Conservation (phyloP, 345 rosid genomes). For the Salix brachista region DNA sequence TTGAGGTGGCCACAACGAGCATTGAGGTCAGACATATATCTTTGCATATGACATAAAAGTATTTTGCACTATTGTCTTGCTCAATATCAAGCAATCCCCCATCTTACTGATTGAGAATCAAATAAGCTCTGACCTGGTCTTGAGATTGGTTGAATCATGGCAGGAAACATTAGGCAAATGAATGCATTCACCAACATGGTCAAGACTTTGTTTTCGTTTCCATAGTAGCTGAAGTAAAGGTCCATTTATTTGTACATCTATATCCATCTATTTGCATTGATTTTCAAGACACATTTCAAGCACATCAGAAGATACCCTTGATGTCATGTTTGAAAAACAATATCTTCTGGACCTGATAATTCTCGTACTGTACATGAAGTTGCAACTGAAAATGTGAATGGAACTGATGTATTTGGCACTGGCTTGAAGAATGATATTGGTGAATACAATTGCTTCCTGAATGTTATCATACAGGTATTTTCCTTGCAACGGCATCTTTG, state of each 20-base stretch:
- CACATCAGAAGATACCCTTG: conserved; percentile 37
- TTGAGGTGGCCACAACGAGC: not conserved
- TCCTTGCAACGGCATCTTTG: not conserved
- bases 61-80: not conserved
- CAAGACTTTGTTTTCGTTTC: not conserved
- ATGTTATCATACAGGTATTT: conserved; percentile 91
- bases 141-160: not conserved
- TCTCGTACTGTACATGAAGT: conserved; percentile 32
- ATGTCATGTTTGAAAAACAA: conserved; percentile 32
- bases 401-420: conserved; percentile 55
- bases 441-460: conserved; percentile 94
- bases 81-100: not conserved
- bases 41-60: not conserved
- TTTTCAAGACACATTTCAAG: conserved; percentile 59
- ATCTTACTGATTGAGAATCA: not conserved
- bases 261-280: conserved; percentile 24
- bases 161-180: not conserved
- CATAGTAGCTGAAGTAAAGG: not conserved
- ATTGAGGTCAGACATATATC: not conserved
- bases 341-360: conserved; percentile 29
- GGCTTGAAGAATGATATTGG: conserved; percentile 95
- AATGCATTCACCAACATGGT: not conserved
- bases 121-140: not conserved
- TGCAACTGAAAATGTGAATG: conserved; percentile 26
- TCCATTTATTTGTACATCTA: not conserved